Base-by-base conservation (phyloP, 2,329 filamentous ascomycete genomes). In the Penicillium glabrum region DNA sequence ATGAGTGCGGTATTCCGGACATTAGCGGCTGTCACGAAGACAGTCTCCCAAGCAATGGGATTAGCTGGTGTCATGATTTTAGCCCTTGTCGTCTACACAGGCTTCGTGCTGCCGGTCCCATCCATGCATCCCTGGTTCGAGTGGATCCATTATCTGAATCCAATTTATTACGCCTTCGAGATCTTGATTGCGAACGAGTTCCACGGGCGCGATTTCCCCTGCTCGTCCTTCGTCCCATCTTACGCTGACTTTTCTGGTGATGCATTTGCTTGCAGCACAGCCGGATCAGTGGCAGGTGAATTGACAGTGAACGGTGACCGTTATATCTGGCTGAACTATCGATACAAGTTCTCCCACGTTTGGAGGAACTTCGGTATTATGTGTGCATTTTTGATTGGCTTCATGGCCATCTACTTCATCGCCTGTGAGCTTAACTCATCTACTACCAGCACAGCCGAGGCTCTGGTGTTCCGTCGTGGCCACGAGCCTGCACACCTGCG, bases 281-380 rank as follows among this genome's bases (percentile, higher is more conserved):
- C 63, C 27, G 87, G 87, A 2, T 76, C 86, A 3, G 68, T 80
- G 0, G 66, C 82, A 1, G 86, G 87, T 24, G 68, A 76, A 5
- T 41, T 66, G 1, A 77, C 71, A 11, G 84, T 90, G n/a, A 73
- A 76, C 26, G 88, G 88, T 5, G 83, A 87, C 31, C 67, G 64
- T 8, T 90, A 86, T 64, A 75, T 88, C 50, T 71, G 69, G 41
- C 69, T 74, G 5, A 76, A 78, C 4, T 88, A 85, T 72, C 64
- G 75, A 1, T 91, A 90, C 72, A 72, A 75, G 41, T 76, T 79
- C 56, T 69, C 70, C 1, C 77, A 91, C 73, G 79, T 83, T 43
- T 91, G 89, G 89, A 64, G 75, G 1, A 89, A 91, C 71, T 79
- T 89, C 43, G 89, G 88, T 23, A 87, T 91, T 49, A 72, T 91